Evolutionary conservation across 371 early-diverging fungal genomes (phyloP), one percentile per base, ranked within the genome.

Genomic region (Chytridium lagenaria): DNA sequence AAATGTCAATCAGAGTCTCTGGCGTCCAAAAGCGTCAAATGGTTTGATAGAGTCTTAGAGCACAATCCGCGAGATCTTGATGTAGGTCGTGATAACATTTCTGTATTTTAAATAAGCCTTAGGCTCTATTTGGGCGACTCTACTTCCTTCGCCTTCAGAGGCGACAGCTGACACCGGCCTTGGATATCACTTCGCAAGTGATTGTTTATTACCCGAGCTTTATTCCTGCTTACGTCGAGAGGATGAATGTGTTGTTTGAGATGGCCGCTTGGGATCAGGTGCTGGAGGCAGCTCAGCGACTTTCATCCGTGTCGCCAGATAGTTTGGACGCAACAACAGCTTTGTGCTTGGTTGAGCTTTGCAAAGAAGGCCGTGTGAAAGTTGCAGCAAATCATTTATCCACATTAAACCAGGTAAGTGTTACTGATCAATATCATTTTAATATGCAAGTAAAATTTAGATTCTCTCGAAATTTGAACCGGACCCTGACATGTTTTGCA

Each of bases 1-100:
- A 72, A 69, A 5, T 74, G 72, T n/a, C 68, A 70, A 0, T 55
- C 74, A 40, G 80, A 83, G 5, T 16, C 61, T 1, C 22, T 72
- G n/a, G 50, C 51, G 12, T 22, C 59, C 2, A 77, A 77, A 52
- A 76, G 79, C 31, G 72, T 57, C n/a, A 36, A 64, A 34, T 81
- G 82, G 80, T 83, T 86, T 79, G 84, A 86, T 38, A 71, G 74
- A 30, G 81, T 76, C 0, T 67, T 86, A 61, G 83, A 84, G 38
- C 78, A 68, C 30, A 67, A 72, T 65, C 73, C 81, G 15, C 70
- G 72, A n/a, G 80, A 83, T 70, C 38, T 84, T 3, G 84, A 82
- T 67, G 81, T 76, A 33, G 38, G 64, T 28, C 34, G 2, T 51
- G 2, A 0, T 39, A 34, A 28, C 26, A 37, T 37, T 2, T 50